Conservation (phyloP, 2,329 filamentous ascomycete species). For the Fusarium nisikadoi region DNA sequence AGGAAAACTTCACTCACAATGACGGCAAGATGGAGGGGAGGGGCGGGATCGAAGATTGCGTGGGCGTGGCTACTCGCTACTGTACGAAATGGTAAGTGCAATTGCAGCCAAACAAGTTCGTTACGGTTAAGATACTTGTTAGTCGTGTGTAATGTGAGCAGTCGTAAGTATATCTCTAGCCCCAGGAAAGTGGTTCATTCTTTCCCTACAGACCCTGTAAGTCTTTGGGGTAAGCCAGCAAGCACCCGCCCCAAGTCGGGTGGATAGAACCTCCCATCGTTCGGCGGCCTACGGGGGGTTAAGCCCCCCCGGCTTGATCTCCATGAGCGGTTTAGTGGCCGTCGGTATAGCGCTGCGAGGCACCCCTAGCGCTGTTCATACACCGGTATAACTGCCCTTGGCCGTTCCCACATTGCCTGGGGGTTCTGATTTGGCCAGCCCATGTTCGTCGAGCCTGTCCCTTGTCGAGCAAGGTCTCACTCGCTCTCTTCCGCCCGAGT, state of each 20-base stretch:
- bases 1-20: constrained; percentile 7
- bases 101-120: constrained; percentile 14
- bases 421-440: constrained; percentile 25
- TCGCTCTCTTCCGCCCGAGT: constrained; percentile 26
- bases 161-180: constrained; percentile 22
- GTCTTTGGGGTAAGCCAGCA: constrained; percentile 32
- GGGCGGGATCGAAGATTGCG: constrained; percentile 39
- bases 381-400: constrained; percentile 34
- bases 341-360: constrained; percentile 30
- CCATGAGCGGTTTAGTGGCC: constrained; percentile 36
- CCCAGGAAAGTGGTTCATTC: constrained; percentile 25
- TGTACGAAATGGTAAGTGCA: constrained; percentile 16
- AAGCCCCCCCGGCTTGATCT: constrained; percentile 23
- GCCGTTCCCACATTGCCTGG: constrained; percentile 28
- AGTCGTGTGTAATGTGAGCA: not conserved
- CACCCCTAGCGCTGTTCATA: constrained; percentile 28
- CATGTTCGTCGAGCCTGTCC: constrained; percentile 20
- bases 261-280: constrained; percentile 20
- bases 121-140: constrained; percentile 13
- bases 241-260: constrained; percentile 14
- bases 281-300: constrained; percentile 19
- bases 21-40: constrained; percentile 27
- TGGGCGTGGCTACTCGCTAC: constrained; percentile 17
- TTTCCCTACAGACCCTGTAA: not conserved
- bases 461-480: constrained; percentile 7